Conservation (phyloP, 129 eudicot genomes). For the Dittrichia graveolens region DNA sequence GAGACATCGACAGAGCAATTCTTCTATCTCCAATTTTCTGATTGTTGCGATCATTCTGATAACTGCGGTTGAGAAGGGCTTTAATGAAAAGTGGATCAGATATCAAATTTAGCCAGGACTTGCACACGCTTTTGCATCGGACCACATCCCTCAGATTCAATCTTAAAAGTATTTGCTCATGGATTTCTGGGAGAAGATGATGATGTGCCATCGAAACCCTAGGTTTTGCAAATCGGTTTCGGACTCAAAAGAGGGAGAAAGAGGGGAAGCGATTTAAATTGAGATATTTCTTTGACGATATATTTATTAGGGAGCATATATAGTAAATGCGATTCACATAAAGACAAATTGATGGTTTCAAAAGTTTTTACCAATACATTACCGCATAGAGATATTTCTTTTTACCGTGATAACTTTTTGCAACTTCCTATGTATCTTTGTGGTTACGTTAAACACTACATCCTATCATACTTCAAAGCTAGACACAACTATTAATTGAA, state of each 20-base stretch:
- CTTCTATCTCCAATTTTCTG: background rate
- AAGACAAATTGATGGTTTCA: background rate
- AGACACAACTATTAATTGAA: no score
- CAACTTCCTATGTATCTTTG: constrained; percentile 17
- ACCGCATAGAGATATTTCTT: constrained; percentile 6
- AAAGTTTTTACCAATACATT: background rate
- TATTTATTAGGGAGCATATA: constrained; percentile 9
- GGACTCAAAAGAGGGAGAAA: background rate
- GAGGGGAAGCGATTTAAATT: background rate
- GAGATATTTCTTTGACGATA: background rate
- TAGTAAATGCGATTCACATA: background rate
- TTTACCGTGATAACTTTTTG: background rate
- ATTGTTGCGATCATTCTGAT: constrained; percentile 17
- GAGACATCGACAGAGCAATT: background rate
- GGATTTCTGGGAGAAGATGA: background rate
- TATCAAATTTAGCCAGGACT: constrained; percentile 19
- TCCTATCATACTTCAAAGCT: no score
- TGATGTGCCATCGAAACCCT: constrained; percentile 21
- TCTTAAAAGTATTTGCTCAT: constrained; percentile 22
- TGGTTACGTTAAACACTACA: background rate
- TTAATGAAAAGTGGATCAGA: constrained; percentile 9
- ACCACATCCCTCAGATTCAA: constrained; percentile 28
- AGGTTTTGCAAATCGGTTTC: background rate
- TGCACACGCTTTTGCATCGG: constrained; percentile 31
- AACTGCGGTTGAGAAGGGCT: constrained; percentile 14